Conservation (phyloP, 2,329 filamentous ascomycete genomes). For the Aspergillus spinulosporus region DNA sequence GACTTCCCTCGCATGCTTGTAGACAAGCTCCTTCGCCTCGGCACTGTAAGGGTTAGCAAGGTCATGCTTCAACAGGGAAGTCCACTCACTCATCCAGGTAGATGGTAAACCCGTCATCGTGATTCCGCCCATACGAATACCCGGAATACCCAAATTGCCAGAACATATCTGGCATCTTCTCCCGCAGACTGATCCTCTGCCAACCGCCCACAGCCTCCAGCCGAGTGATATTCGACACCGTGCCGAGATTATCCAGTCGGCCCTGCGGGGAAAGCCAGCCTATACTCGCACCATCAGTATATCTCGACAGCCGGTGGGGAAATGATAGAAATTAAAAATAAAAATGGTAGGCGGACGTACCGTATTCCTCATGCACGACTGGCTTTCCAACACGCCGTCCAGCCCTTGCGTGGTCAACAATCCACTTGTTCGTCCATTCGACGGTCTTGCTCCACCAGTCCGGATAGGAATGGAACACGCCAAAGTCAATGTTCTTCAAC, state of each 20-base stretch:
- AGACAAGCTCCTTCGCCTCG: constrained; percentile 17
- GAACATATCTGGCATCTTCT: constrained; percentile 20
- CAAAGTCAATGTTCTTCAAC: constrained; percentile 18
- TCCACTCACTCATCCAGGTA: constrained; percentile 16
- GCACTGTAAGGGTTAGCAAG: constrained; percentile 3
- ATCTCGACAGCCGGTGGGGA: too few species aligned
- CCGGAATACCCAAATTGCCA: constrained; percentile 19
- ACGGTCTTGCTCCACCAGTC: constrained; percentile 21
- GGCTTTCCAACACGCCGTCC: constrained; percentile 12
- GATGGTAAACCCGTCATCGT: constrained; percentile 20
- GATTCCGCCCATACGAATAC: constrained; percentile 18
- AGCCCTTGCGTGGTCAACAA: constrained; percentile 12
- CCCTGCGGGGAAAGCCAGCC: constrained; percentile 16
- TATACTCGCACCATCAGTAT: background rate
- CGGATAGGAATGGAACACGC: constrained; percentile 19
- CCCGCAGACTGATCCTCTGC: constrained; percentile 17
- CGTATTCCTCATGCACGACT: constrained; percentile 19
- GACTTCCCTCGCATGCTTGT: constrained; percentile 15
- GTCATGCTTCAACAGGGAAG: background rate
- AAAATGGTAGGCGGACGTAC: background rate
- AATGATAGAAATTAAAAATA: background rate
- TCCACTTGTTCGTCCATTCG: constrained; percentile 19
- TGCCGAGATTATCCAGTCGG: constrained; percentile 12
- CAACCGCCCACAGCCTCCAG: constrained; percentile 18
- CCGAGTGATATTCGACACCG: constrained; percentile 17